Evolutionary conservation across 176 grass and related monocot species (phyloP).

Genomic region (Stipa capillata): DNA sequence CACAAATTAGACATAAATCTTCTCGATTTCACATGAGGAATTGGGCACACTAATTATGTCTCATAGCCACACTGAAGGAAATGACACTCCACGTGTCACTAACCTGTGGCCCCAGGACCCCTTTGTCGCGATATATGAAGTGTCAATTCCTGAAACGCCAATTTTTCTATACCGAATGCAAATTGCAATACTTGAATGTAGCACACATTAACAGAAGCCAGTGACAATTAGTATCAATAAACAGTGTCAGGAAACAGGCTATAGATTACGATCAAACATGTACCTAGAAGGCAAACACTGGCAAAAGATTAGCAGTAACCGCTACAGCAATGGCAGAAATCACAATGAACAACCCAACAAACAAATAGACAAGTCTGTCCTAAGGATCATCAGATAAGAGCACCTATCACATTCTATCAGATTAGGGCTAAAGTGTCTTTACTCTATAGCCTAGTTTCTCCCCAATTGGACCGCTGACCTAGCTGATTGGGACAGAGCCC

Average conservation of each 20-base stretch:
- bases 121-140: neutral
- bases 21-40: too few relatives aligned
- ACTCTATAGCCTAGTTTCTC: conserved; percentile 19
- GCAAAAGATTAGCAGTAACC: neutral
- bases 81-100: neutral
- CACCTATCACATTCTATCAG: neutral
- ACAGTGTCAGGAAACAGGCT: neutral
- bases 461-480: neutral
- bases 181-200: neutral
- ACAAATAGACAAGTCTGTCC: neutral
- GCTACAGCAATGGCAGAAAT: neutral
- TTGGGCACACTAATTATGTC: too few relatives aligned
- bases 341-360: conserved; percentile 6
- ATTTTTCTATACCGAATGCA: neutral
- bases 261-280: neutral
- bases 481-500: neutral
- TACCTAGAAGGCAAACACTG: neutral
- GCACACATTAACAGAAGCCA: neutral
- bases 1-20: too few relatives aligned
- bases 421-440: neutral
- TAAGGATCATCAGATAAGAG: neutral
- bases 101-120: neutral
- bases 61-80: too few relatives aligned
- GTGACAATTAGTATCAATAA: too few relatives aligned
- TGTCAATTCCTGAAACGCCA: neutral